Percentiles rank a stretch among this genome's conserved stretches.
These are phyloP conservation scores for Pistacia integerrima DNA, from an alignment of 345 rosid species.

Conservation along the genomic window DNA sequence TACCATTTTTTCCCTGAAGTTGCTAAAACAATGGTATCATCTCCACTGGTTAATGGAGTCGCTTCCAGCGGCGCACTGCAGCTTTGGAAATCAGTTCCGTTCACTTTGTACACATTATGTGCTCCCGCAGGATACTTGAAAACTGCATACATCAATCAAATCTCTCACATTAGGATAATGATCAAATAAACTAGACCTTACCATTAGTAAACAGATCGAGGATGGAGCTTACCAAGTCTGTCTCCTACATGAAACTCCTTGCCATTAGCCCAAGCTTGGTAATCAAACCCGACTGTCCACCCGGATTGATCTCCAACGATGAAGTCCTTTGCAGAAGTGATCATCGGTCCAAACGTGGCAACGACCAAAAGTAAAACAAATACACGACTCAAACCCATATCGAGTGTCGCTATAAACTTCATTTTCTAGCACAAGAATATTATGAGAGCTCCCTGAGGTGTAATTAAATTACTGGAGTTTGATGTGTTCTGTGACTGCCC, in stretches of 20 bases:
- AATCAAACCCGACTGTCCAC: conserved; percentile 33
- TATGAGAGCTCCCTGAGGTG: background rate
- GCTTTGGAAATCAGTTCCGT: conserved; percentile 28
- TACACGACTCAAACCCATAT: conserved; percentile 27
- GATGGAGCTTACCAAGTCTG: conserved; percentile 17
- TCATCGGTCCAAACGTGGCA: conserved; percentile 21
- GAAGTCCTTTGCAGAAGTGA: conserved; percentile 24
- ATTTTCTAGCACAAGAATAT: no score
- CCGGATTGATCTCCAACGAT: conserved; percentile 37
- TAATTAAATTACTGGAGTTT: no score
- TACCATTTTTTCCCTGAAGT: conserved; percentile 21
- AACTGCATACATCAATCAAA: conserved; percentile 19
- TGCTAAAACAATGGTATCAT: conserved; percentile 20
- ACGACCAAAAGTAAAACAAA: conserved; percentile 8
- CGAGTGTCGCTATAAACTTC: no score
- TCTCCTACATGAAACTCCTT: conserved; percentile 38
- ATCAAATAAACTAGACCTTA: no score
- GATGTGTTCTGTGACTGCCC: background rate
- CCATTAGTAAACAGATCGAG: background rate
- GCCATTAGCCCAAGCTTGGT: conserved; percentile 28
- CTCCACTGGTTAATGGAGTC: conserved; percentile 3
- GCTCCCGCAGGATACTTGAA: conserved; percentile 24
- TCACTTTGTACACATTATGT: conserved; percentile 29
- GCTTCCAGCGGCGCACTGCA: conserved; percentile 18
- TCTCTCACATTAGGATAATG: no score